Evolutionary conservation across 371 early-diverging fungal genomes (phyloP).

Genomic region (Circinella minor): DNA sequence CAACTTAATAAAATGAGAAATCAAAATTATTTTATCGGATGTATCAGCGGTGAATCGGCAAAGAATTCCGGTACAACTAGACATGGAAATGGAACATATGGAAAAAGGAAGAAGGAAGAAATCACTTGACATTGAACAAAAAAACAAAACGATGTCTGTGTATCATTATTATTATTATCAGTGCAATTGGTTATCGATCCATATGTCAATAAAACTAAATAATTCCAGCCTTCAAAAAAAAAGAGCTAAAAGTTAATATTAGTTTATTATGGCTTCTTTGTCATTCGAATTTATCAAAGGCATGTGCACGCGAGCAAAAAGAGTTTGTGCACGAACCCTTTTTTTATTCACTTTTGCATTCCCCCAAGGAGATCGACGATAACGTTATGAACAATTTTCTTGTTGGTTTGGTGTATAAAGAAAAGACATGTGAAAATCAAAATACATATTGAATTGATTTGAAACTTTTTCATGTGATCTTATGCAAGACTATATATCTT

Average conservation of each 20-base stretch:
- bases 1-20: background rate
- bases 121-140: too few species aligned
- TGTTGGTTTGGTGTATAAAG: too few species aligned
- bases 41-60: background rate
- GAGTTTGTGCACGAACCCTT: constrained; percentile 2
- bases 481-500: background rate
- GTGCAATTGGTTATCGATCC: too few species aligned
- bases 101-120: too few species aligned
- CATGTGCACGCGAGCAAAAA: constrained; percentile 1
- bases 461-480: constrained; percentile 2
- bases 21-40: background rate
- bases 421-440: constrained; percentile 1
- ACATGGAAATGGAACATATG: too few species aligned
- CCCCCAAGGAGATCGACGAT: constrained; percentile 8
- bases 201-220: too few species aligned
- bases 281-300: background rate
- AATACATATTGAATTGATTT: background rate
- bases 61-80: background rate
- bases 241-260: background rate
- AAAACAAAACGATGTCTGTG: too few species aligned
- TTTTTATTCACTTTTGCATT: too few species aligned
- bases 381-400: background rate
- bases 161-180: too few species aligned
- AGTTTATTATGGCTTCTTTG: background rate
- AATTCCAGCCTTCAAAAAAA: too few species aligned